A percentile compares a stretch with the other conserved stretches of the same genome.
Evolutionary conservation across 2,329 filamentous ascomycete genomes (phyloP).

Genomic region (Aspergillus texensis): DNA sequence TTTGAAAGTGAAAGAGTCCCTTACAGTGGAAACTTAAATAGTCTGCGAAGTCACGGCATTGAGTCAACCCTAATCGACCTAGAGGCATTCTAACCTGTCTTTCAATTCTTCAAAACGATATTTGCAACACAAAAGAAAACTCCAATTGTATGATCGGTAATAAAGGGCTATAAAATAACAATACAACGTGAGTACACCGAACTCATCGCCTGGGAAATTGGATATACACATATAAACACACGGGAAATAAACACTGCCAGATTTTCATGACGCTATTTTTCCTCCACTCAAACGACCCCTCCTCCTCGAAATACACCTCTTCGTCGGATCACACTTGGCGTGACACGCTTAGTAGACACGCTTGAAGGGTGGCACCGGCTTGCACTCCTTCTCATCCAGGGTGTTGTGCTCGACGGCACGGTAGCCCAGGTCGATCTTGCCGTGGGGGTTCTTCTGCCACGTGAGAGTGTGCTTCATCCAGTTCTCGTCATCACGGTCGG

Average conservation of each 20-base stretch:
- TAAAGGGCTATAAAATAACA: constrained; percentile 31
- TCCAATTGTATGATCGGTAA: constrained; percentile 31
- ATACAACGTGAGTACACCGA: constrained; percentile 35
- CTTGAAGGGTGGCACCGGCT: constrained; percentile 95
- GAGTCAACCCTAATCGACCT: neutral
- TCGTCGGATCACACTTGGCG: neutral
- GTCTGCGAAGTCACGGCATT: neutral
- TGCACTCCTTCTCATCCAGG: constrained; percentile 94
- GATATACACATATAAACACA: constrained; percentile 44
- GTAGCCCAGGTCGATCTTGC: constrained; percentile 83
- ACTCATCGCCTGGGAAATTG: constrained; percentile 42
- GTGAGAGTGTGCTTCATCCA: constrained; percentile 99
- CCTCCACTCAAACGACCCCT: constrained; percentile 15
- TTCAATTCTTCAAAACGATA: neutral
- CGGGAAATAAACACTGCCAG: constrained; percentile 30
- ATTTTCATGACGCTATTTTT: constrained; percentile 37
- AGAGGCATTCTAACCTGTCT: neutral
- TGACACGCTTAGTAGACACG: constrained; percentile 50
- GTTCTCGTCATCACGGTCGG: constrained; percentile 89
- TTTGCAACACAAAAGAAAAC: constrained; percentile 27
- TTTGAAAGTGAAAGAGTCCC: neutral
- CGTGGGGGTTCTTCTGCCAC: constrained; percentile 92
- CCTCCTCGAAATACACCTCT: neutral
- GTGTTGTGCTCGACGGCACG: constrained; percentile 79
- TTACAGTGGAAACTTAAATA: neutral